phyloP scores from a whole-genome alignment of 129 eudicot species.

The Flaveria sonorensis region DNA sequence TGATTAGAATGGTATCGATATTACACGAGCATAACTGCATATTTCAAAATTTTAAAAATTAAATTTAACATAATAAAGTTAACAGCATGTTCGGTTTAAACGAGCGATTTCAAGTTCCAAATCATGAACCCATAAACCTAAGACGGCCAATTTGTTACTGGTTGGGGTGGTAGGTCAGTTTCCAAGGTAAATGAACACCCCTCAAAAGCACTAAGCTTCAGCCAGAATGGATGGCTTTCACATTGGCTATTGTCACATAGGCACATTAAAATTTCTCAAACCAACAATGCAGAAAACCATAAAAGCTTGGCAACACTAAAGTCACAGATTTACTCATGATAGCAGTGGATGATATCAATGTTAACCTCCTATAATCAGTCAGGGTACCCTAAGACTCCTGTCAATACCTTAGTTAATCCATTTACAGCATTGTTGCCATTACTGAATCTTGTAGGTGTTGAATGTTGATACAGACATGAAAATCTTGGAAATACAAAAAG shows the following conservation, averaged over 20 bases:
- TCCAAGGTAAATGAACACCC: background rate
- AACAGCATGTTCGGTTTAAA: background rate
- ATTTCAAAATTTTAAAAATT: background rate
- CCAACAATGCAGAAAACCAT: background rate
- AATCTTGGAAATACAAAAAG: slow-evolving; percentile 6
- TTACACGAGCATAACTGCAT: background rate
- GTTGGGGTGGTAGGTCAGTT: background rate
- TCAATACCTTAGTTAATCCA: slow-evolving; percentile 4
- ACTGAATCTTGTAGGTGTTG: background rate
- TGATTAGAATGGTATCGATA: background rate
- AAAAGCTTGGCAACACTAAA: background rate
- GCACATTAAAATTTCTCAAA: background rate
- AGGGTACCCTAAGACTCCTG: slow-evolving; percentile 10
- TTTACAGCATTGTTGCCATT: background rate
- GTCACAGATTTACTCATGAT: background rate
- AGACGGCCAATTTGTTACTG: background rate
- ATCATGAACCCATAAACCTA: background rate
- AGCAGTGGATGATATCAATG: background rate
- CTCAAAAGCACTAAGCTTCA: background rate
- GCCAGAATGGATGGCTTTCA: slow-evolving; percentile 3
- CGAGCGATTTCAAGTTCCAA: background rate
- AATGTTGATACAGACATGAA: slow-evolving; percentile 4
- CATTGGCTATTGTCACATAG: background rate
- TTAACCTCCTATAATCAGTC: background rate
- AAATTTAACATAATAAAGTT: background rate